Conservation (phyloP, 352 stramenopile genomes). For the Pythium aristosporum region DNA sequence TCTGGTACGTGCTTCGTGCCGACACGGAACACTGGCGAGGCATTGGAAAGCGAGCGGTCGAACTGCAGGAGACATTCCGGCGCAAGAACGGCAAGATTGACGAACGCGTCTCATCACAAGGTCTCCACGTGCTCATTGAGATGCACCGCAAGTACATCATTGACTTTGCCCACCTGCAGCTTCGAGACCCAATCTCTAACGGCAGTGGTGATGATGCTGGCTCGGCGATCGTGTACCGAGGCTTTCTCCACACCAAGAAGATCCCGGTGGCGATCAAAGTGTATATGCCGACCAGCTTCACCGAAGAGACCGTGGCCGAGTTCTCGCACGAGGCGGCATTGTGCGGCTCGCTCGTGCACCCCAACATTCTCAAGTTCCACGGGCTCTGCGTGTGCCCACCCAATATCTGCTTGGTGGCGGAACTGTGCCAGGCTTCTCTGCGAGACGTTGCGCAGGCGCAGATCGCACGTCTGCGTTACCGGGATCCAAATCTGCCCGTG, state of each 20-base stretch:
- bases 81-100: conserved; percentile 30
- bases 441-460: conserved; percentile 21
- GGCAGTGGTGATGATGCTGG: conserved; percentile 23
- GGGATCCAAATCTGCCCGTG: neutral
- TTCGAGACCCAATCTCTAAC: conserved; percentile 35
- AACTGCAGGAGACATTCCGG: conserved; percentile 28
- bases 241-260: conserved; percentile 31
- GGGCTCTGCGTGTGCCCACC: conserved; percentile 54
- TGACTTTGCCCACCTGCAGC: conserved; percentile 62
- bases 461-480: neutral
- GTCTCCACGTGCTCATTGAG: conserved; percentile 42
- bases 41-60: conserved; percentile 26
- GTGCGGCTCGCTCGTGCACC: conserved; percentile 37
- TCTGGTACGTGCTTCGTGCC: conserved; percentile 33
- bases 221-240: conserved; percentile 37
- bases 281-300: conserved; percentile 43
- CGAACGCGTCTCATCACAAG: conserved; percentile 38
- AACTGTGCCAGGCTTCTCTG: conserved; percentile 48
- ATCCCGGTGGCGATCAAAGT: conserved; percentile 52
- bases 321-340: conserved; percentile 51
- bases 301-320: conserved; percentile 35
- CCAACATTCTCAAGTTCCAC: conserved; percentile 49
- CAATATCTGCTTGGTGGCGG: conserved; percentile 46
- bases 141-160: conserved; percentile 51
- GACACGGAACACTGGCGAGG: conserved; percentile 36